A percentile compares a stretch with the other conserved stretches of the same genome.
These are phyloP conservation scores for Hortaea sp. DNA, from an alignment of 2,329 filamentous ascomycete species.

Conservation along the genomic window DNA sequence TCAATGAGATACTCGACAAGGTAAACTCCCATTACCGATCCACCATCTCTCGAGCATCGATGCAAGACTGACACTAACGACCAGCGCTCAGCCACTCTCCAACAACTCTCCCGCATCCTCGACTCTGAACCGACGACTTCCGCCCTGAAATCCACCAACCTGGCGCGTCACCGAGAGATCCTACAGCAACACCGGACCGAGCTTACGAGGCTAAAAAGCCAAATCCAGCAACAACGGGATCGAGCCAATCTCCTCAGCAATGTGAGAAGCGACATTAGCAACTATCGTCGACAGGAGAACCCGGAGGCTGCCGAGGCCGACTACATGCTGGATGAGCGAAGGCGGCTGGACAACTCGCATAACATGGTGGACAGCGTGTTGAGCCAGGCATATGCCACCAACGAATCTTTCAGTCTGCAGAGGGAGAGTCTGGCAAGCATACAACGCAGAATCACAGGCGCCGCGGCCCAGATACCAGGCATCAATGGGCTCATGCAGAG, in stretches of 20 bases:
- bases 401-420: conserved; percentile 81
- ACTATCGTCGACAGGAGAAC: conserved; percentile 54
- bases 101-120: conserved; percentile 76
- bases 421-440: conserved; percentile 80
- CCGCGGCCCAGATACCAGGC: conserved; percentile 83
- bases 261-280: conserved; percentile 83
- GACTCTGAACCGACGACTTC: conserved; percentile 90
- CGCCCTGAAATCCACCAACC: conserved; percentile 93
- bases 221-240: conserved; percentile 69
- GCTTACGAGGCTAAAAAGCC: conserved; percentile 61
- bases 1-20: conserved; percentile 77
- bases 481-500: conserved; percentile 84
- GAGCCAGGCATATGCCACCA: conserved; percentile 91
- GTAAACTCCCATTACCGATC: conserved; percentile 34
- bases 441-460: conserved; percentile 79
- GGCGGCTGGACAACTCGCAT: conserved; percentile 78
- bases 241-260: conserved; percentile 83
- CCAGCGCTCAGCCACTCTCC: conserved; percentile 71
- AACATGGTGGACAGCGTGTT: conserved; percentile 82
- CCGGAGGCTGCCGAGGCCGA: conserved; percentile 84
- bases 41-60: too few relatives aligned
- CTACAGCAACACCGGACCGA: conserved; percentile 79
- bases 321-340: conserved; percentile 90
- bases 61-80: not conserved
- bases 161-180: conserved; percentile 82